Percentiles rank a stretch among this genome's conserved stretches.
Evolutionary conservation across 2,329 filamentous ascomycete genomes (phyloP).

Genomic region (Penicillium griseofulvum): DNA sequence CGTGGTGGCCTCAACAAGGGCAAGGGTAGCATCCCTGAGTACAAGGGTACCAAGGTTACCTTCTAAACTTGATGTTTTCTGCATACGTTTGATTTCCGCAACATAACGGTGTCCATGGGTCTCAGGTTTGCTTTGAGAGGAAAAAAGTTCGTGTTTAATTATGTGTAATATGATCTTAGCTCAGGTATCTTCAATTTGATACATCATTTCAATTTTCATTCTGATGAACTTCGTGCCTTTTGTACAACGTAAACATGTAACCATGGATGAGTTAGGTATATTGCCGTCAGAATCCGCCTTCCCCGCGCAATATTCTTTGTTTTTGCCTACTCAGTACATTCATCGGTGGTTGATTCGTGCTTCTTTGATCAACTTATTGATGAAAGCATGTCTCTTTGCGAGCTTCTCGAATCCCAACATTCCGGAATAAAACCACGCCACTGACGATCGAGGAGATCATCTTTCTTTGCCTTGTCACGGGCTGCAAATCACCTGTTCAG

Average conservation of each 20-base stretch:
- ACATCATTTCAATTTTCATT: constrained; percentile 12
- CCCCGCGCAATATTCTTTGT: constrained; percentile 14
- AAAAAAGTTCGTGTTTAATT: constrained; percentile 24
- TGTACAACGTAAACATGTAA: background rate
- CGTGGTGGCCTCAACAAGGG: constrained; percentile 48
- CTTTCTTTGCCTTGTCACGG: constrained; percentile 15
- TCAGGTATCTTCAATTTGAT: constrained; percentile 20
- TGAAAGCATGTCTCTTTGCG: background rate
- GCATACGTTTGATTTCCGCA: constrained; percentile 13
- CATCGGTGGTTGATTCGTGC: background rate
- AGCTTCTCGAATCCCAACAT: background rate
- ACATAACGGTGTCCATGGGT: constrained; percentile 21
- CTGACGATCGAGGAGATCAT: background rate
- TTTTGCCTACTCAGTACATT: background rate
- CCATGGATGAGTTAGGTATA: background rate
- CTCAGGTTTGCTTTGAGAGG: constrained; percentile 14
- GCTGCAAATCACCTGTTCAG: constrained; percentile 26
- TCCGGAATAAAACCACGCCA: background rate
- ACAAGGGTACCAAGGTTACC: constrained; percentile 76
- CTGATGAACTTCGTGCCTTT: background rate
- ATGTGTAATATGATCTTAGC: constrained; percentile 13
- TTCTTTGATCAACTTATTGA: background rate
- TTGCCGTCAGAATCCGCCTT: constrained; percentile 3
- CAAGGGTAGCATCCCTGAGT: constrained; percentile 60
- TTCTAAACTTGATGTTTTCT: constrained; percentile 48